phyloP scores from a whole-genome alignment of 202 grass and related monocot genomes.

The Panicum hallii region DNA sequence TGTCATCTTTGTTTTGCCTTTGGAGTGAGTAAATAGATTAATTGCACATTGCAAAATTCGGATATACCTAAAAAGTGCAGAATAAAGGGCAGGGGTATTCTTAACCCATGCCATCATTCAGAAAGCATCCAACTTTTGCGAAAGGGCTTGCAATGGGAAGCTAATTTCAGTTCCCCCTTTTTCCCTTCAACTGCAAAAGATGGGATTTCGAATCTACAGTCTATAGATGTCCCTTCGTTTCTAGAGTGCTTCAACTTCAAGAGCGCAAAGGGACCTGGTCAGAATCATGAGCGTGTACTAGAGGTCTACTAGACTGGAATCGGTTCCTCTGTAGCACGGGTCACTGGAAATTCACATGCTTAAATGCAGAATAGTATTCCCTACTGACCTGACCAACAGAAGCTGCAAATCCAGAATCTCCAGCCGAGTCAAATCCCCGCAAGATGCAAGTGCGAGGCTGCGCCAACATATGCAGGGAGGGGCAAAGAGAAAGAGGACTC shows the following conservation, averaged over 20 bases:
- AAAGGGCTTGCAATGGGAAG: background rate
- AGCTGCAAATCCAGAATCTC: background rate
- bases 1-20: slow-evolving; percentile 6
- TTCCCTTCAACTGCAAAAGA: too few relatives aligned
- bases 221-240: too few relatives aligned
- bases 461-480: background rate
- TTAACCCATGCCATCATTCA: background rate
- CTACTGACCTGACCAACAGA: background rate
- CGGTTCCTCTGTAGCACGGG: too few relatives aligned
- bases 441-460: background rate
- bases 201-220: too few relatives aligned
- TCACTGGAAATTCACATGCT: background rate
- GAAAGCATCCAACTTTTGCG: background rate
- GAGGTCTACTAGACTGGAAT: background rate
- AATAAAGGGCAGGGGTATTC: background rate
- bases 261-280: background rate
- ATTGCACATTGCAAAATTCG: background rate
- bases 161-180: too few relatives aligned
- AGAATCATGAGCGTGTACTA: background rate
- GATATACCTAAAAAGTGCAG: background rate
- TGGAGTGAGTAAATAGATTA: background rate
- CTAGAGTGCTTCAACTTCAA: background rate
- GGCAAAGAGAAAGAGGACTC: too few relatives aligned
- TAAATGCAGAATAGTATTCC: background rate
- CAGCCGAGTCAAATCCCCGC: background rate